These are phyloP conservation scores for Thymus quinquecostatus DNA, from an alignment of 257 asterid genomes.

Conservation along the genomic window DNA sequence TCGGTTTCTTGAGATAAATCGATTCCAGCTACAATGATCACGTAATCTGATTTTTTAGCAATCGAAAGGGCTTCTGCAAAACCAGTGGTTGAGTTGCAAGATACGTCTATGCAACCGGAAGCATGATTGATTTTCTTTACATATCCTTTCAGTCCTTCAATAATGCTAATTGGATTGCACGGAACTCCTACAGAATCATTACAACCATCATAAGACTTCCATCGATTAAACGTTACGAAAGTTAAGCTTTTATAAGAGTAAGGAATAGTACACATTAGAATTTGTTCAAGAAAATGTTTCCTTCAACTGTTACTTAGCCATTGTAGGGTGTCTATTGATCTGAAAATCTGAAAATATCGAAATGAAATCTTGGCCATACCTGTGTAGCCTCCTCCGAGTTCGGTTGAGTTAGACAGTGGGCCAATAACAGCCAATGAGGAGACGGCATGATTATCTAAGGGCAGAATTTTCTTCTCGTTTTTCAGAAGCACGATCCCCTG, in stretches of 20 bases:
- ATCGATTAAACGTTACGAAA: not conserved
- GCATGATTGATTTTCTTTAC: slow-evolving; percentile 58
- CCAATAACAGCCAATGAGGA: slow-evolving; percentile 83
- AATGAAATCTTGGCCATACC: slow-evolving; percentile 42
- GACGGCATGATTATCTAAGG: slow-evolving; percentile 49
- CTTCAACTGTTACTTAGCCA: not conserved
- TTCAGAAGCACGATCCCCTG: slow-evolving; percentile 95
- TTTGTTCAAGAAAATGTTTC: not conserved
- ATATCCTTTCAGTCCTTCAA: slow-evolving; percentile 53
- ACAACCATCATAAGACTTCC: not conserved
- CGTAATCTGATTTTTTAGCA: slow-evolving; percentile 67
- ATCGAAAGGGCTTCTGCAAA: slow-evolving; percentile 61
- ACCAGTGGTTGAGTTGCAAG: slow-evolving; percentile 66
- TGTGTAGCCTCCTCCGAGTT: slow-evolving; percentile 80
- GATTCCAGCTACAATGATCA: slow-evolving; percentile 74
- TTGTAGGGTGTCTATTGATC: not conserved
- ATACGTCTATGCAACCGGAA: slow-evolving; percentile 67
- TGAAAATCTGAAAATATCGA: not conserved
- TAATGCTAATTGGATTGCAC: slow-evolving; percentile 68
- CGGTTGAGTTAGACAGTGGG: slow-evolving; percentile 72
- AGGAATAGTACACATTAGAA: not conserved
- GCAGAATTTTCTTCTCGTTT: slow-evolving; percentile 65
- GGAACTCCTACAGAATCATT: slow-evolving; percentile 60
- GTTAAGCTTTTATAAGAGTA: not conserved
- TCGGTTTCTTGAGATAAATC: slow-evolving; percentile 90